Percentiles rank a stretch among this genome's conserved stretches.
Conservation (phyloP, 2,329 filamentous ascomycete species). For the Xylaria sp. region DNA sequence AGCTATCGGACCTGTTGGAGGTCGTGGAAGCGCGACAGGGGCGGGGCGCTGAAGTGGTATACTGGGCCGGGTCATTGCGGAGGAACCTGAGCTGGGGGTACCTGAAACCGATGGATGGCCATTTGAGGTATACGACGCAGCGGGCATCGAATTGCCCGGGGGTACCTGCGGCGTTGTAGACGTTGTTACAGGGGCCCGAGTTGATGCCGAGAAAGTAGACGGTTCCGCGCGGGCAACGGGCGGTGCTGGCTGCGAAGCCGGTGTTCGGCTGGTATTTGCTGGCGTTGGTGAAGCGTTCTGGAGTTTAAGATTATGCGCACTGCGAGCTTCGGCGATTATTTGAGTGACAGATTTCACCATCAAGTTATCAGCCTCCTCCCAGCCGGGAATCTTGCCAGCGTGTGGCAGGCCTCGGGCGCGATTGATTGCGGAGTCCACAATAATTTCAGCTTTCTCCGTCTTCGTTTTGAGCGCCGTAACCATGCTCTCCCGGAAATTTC, state of each 20-base stretch:
- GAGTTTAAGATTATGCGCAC: constrained; percentile 30
- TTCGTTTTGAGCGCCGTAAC: constrained; percentile 39
- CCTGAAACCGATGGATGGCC: not conserved
- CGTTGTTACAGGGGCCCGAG: constrained; percentile 24
- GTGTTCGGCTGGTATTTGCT: constrained; percentile 17
- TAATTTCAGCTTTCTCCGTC: constrained; percentile 40
- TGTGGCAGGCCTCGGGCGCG: constrained; percentile 41
- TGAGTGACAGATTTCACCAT: constrained; percentile 41
- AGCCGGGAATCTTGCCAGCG: constrained; percentile 35
- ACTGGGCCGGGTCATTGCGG: constrained; percentile 29
- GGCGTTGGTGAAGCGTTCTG: constrained; percentile 27
- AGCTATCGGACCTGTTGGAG: constrained; percentile 31
- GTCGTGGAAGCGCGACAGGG: constrained; percentile 34
- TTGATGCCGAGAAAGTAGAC: constrained; percentile 34
- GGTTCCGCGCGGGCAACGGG: constrained; percentile 28
- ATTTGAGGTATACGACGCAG: constrained; percentile 12
- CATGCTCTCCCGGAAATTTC: constrained; percentile 41
- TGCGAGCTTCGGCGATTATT: constrained; percentile 41
- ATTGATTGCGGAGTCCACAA: constrained; percentile 43
- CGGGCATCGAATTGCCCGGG: constrained; percentile 18
- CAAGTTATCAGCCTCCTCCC: constrained; percentile 41
- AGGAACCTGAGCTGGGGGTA: constrained; percentile 17
- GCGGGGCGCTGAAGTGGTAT: constrained; percentile 36
- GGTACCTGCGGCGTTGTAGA: constrained; percentile 15
- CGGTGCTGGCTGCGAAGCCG: constrained; percentile 28